Evolutionary conservation across 148 eudicot species (phyloP).

Genomic region (Fagopyrum tataricum): DNA sequence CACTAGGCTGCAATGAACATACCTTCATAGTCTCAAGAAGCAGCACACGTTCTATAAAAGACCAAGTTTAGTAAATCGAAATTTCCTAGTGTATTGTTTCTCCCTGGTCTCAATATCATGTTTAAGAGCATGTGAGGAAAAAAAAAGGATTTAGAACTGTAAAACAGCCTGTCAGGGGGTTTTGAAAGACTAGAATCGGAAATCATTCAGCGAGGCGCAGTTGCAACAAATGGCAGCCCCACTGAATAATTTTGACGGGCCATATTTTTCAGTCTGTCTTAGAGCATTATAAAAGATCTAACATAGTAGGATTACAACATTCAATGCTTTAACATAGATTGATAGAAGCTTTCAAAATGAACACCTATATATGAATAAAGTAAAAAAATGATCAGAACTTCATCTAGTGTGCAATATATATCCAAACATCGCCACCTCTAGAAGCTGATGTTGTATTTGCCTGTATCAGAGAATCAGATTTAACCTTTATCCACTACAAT

Average conservation of each 20-base stretch:
- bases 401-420: background rate
- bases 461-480: conserved; percentile 7
- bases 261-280: no score
- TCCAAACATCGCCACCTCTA: background rate
- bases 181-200: background rate
- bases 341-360: no score
- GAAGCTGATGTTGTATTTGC: background rate
- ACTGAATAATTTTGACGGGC: no score
- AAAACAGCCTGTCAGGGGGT: background rate
- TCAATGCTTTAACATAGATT: no score
- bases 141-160: background rate
- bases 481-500: background rate
- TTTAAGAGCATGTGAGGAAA: background rate
- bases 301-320: no score
- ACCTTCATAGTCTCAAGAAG: background rate
- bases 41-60: background rate
- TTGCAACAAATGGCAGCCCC: no score
- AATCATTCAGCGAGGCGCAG: no score
- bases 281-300: no score
- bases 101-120: background rate
- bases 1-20: conserved; percentile 29
- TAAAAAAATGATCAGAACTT: no score
- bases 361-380: no score
- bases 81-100: background rate
- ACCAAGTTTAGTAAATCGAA: background rate